Conservation (phyloP, 2,329 filamentous ascomycete genomes). For the Aureobasidium pullulans region DNA sequence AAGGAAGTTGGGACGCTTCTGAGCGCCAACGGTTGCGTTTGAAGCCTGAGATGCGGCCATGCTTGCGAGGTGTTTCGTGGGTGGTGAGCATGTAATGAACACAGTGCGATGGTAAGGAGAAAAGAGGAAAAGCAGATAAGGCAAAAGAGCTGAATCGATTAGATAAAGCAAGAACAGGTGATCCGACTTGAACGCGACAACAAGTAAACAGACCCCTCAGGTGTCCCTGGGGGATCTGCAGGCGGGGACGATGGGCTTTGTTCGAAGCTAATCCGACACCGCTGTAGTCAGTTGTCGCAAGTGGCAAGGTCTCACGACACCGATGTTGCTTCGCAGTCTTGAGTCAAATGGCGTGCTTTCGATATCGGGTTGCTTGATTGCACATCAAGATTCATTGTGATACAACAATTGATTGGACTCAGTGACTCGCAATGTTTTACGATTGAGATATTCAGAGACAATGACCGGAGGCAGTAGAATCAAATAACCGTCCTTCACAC, state of each 20-base stretch:
- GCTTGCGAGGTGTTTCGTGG: slow-evolving; percentile 16
- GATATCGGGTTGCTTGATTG: neutral
- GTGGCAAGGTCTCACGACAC: slow-evolving; percentile 3
- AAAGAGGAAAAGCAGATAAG: neutral
- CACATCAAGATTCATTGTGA: neutral
- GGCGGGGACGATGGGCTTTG: neutral
- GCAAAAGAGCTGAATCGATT: neutral
- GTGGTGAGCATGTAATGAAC: slow-evolving; percentile 20
- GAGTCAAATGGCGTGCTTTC: neutral
- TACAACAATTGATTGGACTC: neutral
- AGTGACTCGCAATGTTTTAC: too few relatives aligned
- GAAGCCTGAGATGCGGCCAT: slow-evolving; percentile 26
- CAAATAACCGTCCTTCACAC: too few relatives aligned
- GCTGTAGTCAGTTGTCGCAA: neutral
- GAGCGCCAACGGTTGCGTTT: slow-evolving; percentile 23
- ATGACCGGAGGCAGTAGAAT: too few relatives aligned
- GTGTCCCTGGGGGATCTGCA: slow-evolving; percentile 1
- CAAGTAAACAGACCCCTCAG: neutral
- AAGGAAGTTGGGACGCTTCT: slow-evolving; percentile 52
- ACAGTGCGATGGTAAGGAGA: neutral
- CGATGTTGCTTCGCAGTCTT: neutral
- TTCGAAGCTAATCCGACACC: neutral
- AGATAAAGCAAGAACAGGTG: neutral
- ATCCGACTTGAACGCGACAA: neutral
- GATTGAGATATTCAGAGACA: too few relatives aligned